phyloP scores from a whole-genome alignment of 78 protist species.

The Dictyostelium intermedium region DNA sequence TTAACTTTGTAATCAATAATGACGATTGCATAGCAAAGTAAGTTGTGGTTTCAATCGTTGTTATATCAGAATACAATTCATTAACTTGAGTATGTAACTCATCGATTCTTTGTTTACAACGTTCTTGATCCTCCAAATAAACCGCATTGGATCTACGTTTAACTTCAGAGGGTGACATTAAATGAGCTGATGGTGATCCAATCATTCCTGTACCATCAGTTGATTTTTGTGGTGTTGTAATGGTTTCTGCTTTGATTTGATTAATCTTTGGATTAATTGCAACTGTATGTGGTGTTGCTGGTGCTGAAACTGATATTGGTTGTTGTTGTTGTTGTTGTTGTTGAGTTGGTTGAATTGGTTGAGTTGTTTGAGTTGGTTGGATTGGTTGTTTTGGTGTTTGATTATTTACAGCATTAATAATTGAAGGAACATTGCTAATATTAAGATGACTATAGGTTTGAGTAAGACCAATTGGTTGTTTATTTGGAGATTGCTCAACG shows the following conservation, averaged over 20 bases:
- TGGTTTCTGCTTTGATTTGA: background rate
- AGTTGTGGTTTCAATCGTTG: background rate
- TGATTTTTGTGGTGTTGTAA: background rate
- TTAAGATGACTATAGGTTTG: background rate
- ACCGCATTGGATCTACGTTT: background rate
- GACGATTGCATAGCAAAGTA: constrained; percentile 64
- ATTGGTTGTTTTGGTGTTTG: background rate
- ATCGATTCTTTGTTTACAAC: constrained; percentile 34
- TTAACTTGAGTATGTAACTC: constrained; percentile 12
- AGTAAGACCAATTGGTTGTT: background rate
- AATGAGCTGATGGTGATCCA: background rate
- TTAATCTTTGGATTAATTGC: constrained; percentile 16
- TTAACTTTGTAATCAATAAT: constrained; percentile 14
- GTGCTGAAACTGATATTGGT: background rate
- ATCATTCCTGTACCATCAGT: background rate
- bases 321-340: background rate
- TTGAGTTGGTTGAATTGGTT: background rate
- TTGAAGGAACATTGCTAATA: background rate
- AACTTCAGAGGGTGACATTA: constrained; percentile 6
- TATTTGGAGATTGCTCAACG: background rate
- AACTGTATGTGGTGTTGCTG: background rate
- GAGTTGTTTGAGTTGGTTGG: background rate
- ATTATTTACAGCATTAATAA: background rate
- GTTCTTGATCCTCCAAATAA: constrained; percentile 21
- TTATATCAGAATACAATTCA: constrained; percentile 39